Base-by-base conservation (phyloP, 306 rosid species). In the Trifolium subterraneum region DNA sequence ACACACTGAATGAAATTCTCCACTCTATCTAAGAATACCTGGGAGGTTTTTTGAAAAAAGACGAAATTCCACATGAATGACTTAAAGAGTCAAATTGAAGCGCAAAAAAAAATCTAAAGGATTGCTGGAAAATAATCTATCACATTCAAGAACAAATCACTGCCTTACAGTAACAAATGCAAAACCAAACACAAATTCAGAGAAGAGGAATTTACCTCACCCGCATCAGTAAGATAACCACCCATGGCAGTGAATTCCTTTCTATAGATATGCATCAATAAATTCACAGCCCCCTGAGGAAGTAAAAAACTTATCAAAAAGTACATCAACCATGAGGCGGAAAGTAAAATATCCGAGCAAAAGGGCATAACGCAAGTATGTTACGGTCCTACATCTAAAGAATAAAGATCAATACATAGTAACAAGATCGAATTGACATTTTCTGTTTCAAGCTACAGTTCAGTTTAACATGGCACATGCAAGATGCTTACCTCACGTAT, bases 161-260 rank as follows among this genome's bases (percentile, higher is more conserved):
- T 64, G 16, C 54, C 79, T 65, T 42, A 33, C 13, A 62, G 16
- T 23, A 58, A 66, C 66, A 64, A 15, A 31, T 23, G 35, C 44
- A 69, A 23, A 15, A 25, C 66, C 12, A 16, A 48, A 71, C 18
- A 73, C 7, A 66, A 75, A 35, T 61, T 29, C 29, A 44, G 35
- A 70, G 47, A 82, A 81, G 66, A 75, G 75, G 64, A 80, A 79
- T 78, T 61, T 90, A 94, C 98, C 95, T 91, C 97, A 82, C 98
- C 98, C 77, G 93, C 91, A 4, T 94, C 97, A 79, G 96, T 94
- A 77, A 94, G 98, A 83, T 91, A 94, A 80, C 98, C 98, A 75
- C 98, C 98, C 91, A 90, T 91, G 35, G 92, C 83, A 80, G 86
- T 67, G 83, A 94, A 94, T 82, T 94, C 97, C 64, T 75, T 90